Conservation (phyloP, 2,329 filamentous ascomycete genomes). For the Cercospora beticola region DNA sequence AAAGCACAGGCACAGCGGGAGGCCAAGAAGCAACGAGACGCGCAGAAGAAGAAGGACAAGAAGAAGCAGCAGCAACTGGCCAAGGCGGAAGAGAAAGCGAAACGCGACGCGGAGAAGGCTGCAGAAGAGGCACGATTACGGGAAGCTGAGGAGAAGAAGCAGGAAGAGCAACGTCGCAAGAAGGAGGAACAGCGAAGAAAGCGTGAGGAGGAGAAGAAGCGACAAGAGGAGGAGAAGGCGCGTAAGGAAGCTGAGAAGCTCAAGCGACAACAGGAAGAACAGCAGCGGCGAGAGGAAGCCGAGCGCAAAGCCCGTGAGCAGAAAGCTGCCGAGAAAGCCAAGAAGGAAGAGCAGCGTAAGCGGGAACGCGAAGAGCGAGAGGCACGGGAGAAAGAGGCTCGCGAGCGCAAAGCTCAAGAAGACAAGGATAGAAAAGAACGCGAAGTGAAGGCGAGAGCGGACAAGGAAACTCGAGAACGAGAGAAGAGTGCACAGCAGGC, state of each 20-base stretch:
- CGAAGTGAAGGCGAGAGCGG: constrained; percentile 53
- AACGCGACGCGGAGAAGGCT: constrained; percentile 82
- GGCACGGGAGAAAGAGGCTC: constrained; percentile 70
- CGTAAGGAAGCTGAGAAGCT: constrained; percentile 83
- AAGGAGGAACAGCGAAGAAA: constrained; percentile 90
- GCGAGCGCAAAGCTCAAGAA: constrained; percentile 63
- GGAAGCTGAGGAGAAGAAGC: constrained; percentile 73
- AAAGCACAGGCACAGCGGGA: constrained; percentile 74
- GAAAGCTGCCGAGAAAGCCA: constrained; percentile 78
- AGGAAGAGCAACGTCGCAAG: constrained; percentile 76
- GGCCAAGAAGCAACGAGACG: constrained; percentile 90
- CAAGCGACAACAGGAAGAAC: constrained; percentile 76
- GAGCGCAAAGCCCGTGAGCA: constrained; percentile 81
- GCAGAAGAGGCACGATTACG: constrained; percentile 77
- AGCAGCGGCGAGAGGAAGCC: constrained; percentile 78
- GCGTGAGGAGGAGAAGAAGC: constrained; percentile 84
- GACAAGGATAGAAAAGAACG: constrained; percentile 60
- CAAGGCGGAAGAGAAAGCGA: constrained; percentile 86
- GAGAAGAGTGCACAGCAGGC: constrained; percentile 45
- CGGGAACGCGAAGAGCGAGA: constrained; percentile 67
- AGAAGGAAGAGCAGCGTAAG: constrained; percentile 68
- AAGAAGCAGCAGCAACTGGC: constrained; percentile 83
- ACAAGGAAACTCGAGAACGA: constrained; percentile 42
- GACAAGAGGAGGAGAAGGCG: constrained; percentile 82
- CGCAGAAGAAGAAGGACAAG: constrained; percentile 93